Conservation (phyloP, 345 rosid genomes). For the Rhodamnia rubescens region DNA sequence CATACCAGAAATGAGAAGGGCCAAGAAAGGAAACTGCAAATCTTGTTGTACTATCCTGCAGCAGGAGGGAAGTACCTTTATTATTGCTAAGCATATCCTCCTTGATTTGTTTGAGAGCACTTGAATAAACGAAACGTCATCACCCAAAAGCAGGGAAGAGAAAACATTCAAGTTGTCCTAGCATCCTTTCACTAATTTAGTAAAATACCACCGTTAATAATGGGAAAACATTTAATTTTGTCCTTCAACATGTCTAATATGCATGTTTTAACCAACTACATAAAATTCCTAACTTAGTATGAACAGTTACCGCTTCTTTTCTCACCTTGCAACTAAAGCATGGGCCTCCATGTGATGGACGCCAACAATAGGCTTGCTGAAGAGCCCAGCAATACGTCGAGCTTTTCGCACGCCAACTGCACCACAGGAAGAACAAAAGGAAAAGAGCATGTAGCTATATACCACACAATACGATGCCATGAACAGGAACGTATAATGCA, state of each 20-base stretch:
- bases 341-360: conserved; percentile 99
- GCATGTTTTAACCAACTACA: neutral
- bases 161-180: neutral
- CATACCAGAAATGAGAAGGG: conserved; percentile 80
- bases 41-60: conserved; percentile 60
- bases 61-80: neutral
- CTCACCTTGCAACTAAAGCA: conserved; percentile 80
- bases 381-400: conserved; percentile 55
- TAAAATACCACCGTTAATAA: neutral
- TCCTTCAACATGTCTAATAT: neutral
- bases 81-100: neutral
- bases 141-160: neutral
- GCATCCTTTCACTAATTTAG: neutral
- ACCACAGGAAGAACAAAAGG: conserved; percentile 1
- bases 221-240: neutral
- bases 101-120: neutral
- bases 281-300: neutral
- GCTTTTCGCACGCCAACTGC: conserved; percentile 94
- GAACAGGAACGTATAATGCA: neutral
- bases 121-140: neutral
- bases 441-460: neutral
- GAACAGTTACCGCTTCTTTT: neutral
- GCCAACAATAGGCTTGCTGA: conserved; percentile 58
- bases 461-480: neutral
- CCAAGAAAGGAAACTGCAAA: conserved; percentile 85